phyloP scores from a whole-genome alignment of 129 eudicot species.

The Heracleum sosnowskyi region DNA sequence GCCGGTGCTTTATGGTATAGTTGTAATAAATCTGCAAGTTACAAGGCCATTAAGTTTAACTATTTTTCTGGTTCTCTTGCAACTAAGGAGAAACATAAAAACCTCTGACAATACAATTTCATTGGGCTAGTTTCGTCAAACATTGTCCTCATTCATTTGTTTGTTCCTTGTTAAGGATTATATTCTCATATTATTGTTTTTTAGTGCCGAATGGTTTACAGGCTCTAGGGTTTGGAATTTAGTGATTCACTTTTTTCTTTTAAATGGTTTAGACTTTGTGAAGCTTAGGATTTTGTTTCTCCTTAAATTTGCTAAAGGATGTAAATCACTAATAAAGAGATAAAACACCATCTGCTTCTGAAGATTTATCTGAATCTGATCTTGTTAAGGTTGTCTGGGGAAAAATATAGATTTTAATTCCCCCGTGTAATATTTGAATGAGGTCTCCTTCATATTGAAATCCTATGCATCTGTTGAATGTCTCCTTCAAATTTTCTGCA shows the following conservation, averaged over 20 bases:
- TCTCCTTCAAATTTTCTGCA: constrained; percentile 21
- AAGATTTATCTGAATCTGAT: background rate
- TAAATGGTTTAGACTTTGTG: background rate
- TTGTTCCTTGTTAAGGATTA: background rate
- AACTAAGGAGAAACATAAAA: background rate
- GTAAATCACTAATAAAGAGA: background rate
- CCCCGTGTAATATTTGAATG: background rate
- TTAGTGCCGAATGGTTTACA: background rate
- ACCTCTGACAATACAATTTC: background rate
- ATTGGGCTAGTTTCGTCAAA: background rate
- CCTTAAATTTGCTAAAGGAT: background rate
- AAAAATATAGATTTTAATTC: background rate
- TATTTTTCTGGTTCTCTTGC: background rate
- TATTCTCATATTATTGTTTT: background rate
- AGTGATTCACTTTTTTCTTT: background rate
- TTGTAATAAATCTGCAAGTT: background rate
- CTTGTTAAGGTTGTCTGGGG: background rate
- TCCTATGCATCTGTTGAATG: background rate
- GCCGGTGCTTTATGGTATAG: background rate
- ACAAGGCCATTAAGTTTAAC: background rate
- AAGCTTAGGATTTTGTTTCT: background rate
- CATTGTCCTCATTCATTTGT: background rate
- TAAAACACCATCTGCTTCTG: background rate
- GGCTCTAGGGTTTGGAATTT: background rate
- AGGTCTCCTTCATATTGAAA: background rate